phyloP scores from a whole-genome alignment of 495 filamentous ascomycete species.

The Talaromyces trachyspermus region DNA sequence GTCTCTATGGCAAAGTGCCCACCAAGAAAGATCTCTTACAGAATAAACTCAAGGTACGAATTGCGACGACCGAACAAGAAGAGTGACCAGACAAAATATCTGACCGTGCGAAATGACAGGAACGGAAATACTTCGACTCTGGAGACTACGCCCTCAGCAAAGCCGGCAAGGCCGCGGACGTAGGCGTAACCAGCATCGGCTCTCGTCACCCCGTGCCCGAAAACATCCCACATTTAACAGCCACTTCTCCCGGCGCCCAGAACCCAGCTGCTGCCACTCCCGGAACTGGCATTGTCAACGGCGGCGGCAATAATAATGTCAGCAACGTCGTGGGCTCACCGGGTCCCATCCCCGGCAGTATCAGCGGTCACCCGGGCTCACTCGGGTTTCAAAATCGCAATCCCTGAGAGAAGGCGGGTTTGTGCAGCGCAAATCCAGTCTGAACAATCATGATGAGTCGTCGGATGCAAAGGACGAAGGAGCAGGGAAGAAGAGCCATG shows the following conservation, averaged over 20 bases:
- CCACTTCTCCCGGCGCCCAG: conserved; percentile 57
- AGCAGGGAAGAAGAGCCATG: conserved; percentile 10
- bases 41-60: conserved; percentile 79
- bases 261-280: conserved; percentile 29
- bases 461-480: background rate
- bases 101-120: conserved; percentile 35
- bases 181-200: conserved; percentile 88
- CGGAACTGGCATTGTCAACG: too few species aligned
- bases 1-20: conserved; percentile 93
- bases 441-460: conserved; percentile 3
- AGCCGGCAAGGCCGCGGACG: conserved; percentile 91
- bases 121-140: conserved; percentile 98
- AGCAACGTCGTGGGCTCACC: conserved; percentile 21
- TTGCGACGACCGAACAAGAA: background rate
- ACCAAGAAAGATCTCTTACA: conserved; percentile 93
- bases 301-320: conserved; percentile 35
- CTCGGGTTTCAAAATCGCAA: conserved; percentile 56
- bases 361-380: conserved; percentile 40
- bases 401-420: conserved; percentile 80
- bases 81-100: background rate
- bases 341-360: conserved; percentile 34
- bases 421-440: conserved; percentile 47
- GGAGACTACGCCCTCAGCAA: conserved; percentile 98
- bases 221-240: conserved; percentile 86
- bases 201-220: conserved; percentile 92